phyloP scores from a whole-genome alignment of 345 rosid species.

The Cochlearia excelsa region DNA sequence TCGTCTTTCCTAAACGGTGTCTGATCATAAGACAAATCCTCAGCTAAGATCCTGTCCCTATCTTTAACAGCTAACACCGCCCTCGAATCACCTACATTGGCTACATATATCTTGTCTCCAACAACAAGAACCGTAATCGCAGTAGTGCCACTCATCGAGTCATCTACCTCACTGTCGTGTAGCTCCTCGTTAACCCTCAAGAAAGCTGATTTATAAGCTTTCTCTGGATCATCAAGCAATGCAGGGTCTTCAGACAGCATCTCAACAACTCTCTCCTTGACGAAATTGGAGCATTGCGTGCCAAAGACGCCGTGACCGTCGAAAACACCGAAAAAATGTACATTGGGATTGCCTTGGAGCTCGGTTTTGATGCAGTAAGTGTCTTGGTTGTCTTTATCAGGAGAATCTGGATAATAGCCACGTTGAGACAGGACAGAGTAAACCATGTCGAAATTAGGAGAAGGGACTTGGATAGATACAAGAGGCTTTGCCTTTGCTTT shows the following conservation, averaged over 20 bases:
- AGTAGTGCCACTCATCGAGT: constrained; percentile 91
- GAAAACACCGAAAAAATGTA: constrained; percentile 91
- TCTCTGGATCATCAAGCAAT: constrained; percentile 66
- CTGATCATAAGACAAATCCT: constrained; percentile 86
- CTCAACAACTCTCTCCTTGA: constrained; percentile 66
- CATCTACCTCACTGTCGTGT: constrained; percentile 75
- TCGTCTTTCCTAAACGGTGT: constrained; percentile 95
- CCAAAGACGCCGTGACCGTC: constrained; percentile 90
- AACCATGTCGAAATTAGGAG: constrained; percentile 60
- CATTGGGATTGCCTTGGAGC: constrained; percentile 77
- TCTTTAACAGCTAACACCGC: constrained; percentile 78
- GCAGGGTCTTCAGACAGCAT: constrained; percentile 56
- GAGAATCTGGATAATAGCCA: constrained; percentile 80
- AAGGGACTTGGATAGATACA: constrained; percentile 59
- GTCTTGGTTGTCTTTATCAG: constrained; percentile 84
- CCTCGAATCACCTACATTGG: constrained; percentile 98
- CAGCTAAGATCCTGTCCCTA: constrained; percentile 59
- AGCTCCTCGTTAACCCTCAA: constrained; percentile 58
- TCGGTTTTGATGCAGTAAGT: constrained; percentile 68
- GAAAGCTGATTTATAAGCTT: constrained; percentile 70
- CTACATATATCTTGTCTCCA: constrained; percentile 78
- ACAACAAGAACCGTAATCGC: constrained; percentile 85
- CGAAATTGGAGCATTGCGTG: constrained; percentile 74
- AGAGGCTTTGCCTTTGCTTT: constrained; percentile 38
- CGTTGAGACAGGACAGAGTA: constrained; percentile 73